Percentiles rank a stretch among this genome's conserved stretches.
These are phyloP conservation scores for Pseudocohnilembus persalinus DNA, from an alignment of 169 alveolate genomes.

Conservation along the genomic window DNA sequence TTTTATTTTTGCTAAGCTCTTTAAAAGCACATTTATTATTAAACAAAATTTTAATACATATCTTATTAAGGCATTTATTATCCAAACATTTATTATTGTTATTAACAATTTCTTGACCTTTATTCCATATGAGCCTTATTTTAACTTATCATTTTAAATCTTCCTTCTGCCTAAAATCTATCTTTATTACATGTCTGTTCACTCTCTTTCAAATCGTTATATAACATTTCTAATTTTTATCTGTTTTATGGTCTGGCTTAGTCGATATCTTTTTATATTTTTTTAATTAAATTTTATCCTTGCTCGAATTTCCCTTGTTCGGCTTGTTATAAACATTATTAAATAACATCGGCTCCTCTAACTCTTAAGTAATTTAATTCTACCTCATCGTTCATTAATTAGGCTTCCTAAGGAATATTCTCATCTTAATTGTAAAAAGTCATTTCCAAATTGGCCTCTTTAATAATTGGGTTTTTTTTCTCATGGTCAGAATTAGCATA, in stretches of 20 bases:
- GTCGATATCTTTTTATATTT: slow-evolving; percentile 3
- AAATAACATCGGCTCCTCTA: slow-evolving; percentile 32
- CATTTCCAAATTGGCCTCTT: slow-evolving; percentile 10
- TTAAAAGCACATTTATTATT: not conserved
- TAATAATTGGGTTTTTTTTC: slow-evolving; percentile 2
- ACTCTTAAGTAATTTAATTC: slow-evolving; percentile 35
- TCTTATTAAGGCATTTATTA: not conserved
- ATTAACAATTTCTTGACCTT: not conserved
- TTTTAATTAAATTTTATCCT: slow-evolving; percentile 23
- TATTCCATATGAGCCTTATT: slow-evolving; percentile 1
- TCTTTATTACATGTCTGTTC: not conserved
- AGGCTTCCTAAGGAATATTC: slow-evolving; percentile 10
- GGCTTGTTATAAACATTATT: slow-evolving; percentile 10
- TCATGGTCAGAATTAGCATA: not conserved
- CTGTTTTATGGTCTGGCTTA: slow-evolving; percentile 1
- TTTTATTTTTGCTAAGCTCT: not conserved
- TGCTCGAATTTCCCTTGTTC: slow-evolving; percentile 24
- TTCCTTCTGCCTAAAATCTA: slow-evolving; percentile 2
- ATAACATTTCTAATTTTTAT: not conserved
- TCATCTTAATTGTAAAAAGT: slow-evolving; percentile 31
- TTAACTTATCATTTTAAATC: slow-evolving; percentile 9
- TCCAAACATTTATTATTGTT: not conserved
- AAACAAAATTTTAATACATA: not conserved
- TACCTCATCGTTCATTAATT: slow-evolving; percentile 24
- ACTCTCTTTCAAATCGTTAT: slow-evolving; percentile 12